phyloP scores from a whole-genome alignment of 257 asterid genomes.

The Jaltomata sinuosa region DNA sequence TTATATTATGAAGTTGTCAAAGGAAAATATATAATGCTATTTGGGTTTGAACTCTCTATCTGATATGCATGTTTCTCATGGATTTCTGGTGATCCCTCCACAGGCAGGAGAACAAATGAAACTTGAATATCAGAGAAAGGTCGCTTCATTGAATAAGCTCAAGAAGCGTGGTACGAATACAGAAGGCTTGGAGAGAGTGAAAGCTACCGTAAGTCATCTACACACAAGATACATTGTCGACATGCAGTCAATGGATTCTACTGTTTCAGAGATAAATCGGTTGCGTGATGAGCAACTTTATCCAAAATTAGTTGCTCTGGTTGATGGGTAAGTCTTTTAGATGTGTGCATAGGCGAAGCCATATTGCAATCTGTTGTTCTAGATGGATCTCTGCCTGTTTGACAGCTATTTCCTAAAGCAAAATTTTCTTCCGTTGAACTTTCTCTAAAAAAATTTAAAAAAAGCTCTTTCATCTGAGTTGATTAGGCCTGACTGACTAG shows the following conservation, averaged over 20 bases:
- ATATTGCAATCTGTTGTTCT: neutral
- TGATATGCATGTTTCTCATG: neutral
- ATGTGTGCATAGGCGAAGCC: neutral
- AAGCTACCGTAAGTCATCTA: conserved; percentile 94
- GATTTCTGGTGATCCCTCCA: conserved; percentile 8
- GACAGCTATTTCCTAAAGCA: neutral
- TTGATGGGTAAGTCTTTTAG: conserved; percentile 67
- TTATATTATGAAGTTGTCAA: neutral
- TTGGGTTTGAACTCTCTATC: neutral
- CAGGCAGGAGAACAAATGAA: conserved; percentile 98
- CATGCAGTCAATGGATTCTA: conserved; percentile 99
- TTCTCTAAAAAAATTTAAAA: neutral
- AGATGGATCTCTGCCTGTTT: neutral
- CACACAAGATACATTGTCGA: conserved; percentile 97
- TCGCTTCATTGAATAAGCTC: conserved; percentile 63
- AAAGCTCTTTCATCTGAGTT: neutral
- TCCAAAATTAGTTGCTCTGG: conserved; percentile 79
- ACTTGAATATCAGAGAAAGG: conserved; percentile 79
- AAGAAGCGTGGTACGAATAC: conserved; percentile 72
- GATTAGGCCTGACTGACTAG: neutral
- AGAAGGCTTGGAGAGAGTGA: conserved; percentile 77
- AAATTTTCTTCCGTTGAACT: neutral
- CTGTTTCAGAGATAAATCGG: conserved; percentile 84
- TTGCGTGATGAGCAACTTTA: conserved; percentile 82
- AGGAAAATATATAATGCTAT: neutral